These are phyloP conservation scores for Tricholoma saponaceum DNA, from an alignment of 768 basidiomycete genomes.

Conservation along the genomic window DNA sequence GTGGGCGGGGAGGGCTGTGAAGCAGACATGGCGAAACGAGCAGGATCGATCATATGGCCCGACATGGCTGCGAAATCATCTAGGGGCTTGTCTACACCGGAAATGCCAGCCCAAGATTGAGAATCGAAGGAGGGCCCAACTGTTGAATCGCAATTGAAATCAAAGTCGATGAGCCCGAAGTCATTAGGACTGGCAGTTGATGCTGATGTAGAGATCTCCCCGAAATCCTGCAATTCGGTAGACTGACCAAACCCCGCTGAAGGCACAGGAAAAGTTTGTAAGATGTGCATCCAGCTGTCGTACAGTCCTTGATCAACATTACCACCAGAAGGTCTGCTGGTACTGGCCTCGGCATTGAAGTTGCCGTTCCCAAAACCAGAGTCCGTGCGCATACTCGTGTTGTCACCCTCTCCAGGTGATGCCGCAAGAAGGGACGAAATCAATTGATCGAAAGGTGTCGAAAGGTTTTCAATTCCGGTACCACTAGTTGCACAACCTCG, in stretches of 20 bases:
- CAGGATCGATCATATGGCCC: slow-evolving; percentile 28
- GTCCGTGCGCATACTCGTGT: neutral
- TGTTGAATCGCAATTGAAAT: slow-evolving; percentile 10
- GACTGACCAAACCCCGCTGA: slow-evolving; percentile 22
- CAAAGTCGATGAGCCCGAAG: slow-evolving; percentile 10
- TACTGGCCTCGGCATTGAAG: slow-evolving; percentile 3
- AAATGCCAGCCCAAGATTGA: slow-evolving; percentile 1
- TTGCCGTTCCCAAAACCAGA: slow-evolving; percentile 3
- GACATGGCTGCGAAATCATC: neutral
- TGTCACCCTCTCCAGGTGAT: slow-evolving; percentile 10
- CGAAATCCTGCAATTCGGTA: neutral
- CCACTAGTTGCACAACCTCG: slow-evolving; percentile 1
- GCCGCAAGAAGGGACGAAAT: slow-evolving; percentile 36
- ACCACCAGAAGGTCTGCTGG: neutral
- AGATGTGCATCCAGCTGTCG: slow-evolving; percentile 48
- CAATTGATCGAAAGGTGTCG: slow-evolving; percentile 34
- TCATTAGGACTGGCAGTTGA: slow-evolving; percentile 3
- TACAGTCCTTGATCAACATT: slow-evolving; percentile 36
- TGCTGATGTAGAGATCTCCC: slow-evolving; percentile 3
- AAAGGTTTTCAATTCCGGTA: slow-evolving; percentile 9
- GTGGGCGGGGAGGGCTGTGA: slow-evolving; percentile 3
- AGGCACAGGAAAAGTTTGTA: slow-evolving; percentile 40
- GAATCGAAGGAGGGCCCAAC: slow-evolving; percentile 8
- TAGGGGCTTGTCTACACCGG: neutral
- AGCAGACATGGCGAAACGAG: slow-evolving; percentile 25